phyloP scores from a whole-genome alignment of 2,329 filamentous ascomycete genomes.

The Ceratocystis colombiana region DNA sequence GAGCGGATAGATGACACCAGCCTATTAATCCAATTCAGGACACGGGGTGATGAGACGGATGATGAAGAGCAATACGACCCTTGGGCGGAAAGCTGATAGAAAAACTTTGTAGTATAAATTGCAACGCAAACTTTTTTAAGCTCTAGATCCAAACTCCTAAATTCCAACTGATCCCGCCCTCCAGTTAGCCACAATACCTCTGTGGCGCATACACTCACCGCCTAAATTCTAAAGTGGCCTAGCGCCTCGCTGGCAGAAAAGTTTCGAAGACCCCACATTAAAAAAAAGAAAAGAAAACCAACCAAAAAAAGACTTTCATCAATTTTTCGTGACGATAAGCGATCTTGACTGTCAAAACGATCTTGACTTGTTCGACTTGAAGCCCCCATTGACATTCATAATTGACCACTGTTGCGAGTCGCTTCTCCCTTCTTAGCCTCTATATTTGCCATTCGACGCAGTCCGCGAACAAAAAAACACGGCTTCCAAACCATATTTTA shows the following conservation, averaged over 20 bases:
- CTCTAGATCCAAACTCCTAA: not conserved
- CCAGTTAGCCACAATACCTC: not conserved
- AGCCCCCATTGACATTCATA: too few relatives aligned
- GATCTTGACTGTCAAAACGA: slow-evolving; percentile 2
- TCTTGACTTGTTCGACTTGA: not conserved
- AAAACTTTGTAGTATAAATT: too few relatives aligned
- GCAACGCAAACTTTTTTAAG: not conserved
- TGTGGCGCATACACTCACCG: not conserved
- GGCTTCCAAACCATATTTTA: not conserved
- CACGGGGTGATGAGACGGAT: not conserved
- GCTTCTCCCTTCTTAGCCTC: too few relatives aligned
- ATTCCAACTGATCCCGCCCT: not conserved
- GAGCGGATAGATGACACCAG: too few relatives aligned
- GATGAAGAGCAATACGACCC: not conserved
- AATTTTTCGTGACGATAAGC: slow-evolving; percentile 13
- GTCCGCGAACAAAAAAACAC: too few relatives aligned
- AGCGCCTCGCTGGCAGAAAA: slow-evolving; percentile 15
- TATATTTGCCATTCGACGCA: not conserved
- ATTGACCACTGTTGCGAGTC: not conserved
- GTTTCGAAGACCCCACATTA: slow-evolving; percentile 17
- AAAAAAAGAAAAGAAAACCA: slow-evolving; percentile 17
- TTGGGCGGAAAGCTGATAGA: too few relatives aligned
- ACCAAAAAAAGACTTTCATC: slow-evolving; percentile 5
- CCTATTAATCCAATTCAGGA: not conserved
- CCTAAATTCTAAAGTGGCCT: not conserved